Base-by-base conservation (phyloP, 208 protist genomes). In the Trypanosoma theileri region DNA sequence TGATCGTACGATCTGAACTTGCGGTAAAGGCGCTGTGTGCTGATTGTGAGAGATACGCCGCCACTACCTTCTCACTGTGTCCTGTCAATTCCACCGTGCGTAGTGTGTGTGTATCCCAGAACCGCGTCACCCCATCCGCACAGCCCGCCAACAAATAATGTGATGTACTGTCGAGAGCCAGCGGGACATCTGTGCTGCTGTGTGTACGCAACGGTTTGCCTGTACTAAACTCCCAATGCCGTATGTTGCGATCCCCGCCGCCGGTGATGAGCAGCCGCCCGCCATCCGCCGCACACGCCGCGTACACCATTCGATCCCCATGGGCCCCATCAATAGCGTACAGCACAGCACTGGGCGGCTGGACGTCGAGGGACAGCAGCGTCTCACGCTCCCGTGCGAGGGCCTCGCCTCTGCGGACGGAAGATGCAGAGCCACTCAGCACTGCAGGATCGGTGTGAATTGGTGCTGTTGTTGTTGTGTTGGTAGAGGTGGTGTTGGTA, bases 1-100 rank as follows among this genome's bases (percentile, higher is more conserved):
- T 84, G 31, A 92, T 81, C 7, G 86, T 89, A 65, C 79, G 75
- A 69, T 92, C 86, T 4, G 82, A 82, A 71, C 80, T 87, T 42
- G 82, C 86, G 28, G 80, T 89, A 70, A 87, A 80, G 54, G 80
- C 86, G 72, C 72, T 75, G 22, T 81, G 73, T n/a, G 67, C 81
- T 11, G 81, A 81, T 53, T 69, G 58, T 44, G 86, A 87, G 17
- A 92, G 74, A 46, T 77, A 87, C 17, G 79, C 86, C 10, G 86
- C 69, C 12, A 89, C 83, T 7, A 92, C 69, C 59, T 89, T 89
- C 45, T 89, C 82, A 21, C 69, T 81, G 70, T 92, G 86, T 16
- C 86, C 86, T 7, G 81, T 75, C 50, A 92, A 79, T 42, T 92
- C 83, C 28, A 82, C 48, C 45, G 67, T 77, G 28, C 86, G 82